These are phyloP conservation scores for Fusarium brevicatenulatum DNA, from an alignment of 2,329 filamentous ascomycete species.

Conservation along the genomic window DNA sequence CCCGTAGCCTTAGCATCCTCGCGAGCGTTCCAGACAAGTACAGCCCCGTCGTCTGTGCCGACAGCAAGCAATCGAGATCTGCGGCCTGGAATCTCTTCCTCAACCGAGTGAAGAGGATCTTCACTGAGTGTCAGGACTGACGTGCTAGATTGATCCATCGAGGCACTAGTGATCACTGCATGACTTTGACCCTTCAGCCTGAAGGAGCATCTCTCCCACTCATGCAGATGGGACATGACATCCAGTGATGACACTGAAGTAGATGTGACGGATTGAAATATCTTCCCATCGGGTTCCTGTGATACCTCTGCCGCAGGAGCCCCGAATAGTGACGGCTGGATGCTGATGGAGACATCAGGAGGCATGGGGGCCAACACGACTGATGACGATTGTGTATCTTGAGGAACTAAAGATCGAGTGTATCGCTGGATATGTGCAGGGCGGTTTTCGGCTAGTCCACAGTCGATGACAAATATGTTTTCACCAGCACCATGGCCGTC, in stretches of 20 bases:
- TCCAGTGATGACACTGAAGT: conserved; percentile 35
- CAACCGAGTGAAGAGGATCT: conserved; percentile 69
- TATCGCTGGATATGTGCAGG: conserved; percentile 57
- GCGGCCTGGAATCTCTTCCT: conserved; percentile 82
- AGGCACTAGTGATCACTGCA: conserved; percentile 73
- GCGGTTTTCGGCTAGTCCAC: conserved; percentile 71
- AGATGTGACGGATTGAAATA: conserved; percentile 37
- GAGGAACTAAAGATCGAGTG: conserved; percentile 48
- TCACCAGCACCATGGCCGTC: conserved; percentile 83
- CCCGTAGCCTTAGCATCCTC: conserved; percentile 58
- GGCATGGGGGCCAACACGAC: conserved; percentile 9
- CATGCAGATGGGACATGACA: conserved; percentile 38
- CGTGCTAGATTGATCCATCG: conserved; percentile 79
- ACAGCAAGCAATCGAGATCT: conserved; percentile 82
- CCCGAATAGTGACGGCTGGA: conserved; percentile 47
- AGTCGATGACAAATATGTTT: conserved; percentile 76
- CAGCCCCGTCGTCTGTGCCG: conserved; percentile 80
- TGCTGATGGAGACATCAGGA: conserved; percentile 1
- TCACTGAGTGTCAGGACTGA: conserved; percentile 78
- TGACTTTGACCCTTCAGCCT: conserved; percentile 67
- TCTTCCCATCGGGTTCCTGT: conserved; percentile 33
- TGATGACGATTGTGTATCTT: conserved; percentile 20
- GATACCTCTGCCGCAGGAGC: conserved; percentile 6
- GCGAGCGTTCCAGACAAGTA: conserved; percentile 88
- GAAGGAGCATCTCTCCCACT: conserved; percentile 47